A percentile compares a stretch with the other conserved stretches of the same genome.
These are phyloP conservation scores for Strobilomyces dryophilus DNA, from an alignment of 768 basidiomycete species.

Conservation along the genomic window DNA sequence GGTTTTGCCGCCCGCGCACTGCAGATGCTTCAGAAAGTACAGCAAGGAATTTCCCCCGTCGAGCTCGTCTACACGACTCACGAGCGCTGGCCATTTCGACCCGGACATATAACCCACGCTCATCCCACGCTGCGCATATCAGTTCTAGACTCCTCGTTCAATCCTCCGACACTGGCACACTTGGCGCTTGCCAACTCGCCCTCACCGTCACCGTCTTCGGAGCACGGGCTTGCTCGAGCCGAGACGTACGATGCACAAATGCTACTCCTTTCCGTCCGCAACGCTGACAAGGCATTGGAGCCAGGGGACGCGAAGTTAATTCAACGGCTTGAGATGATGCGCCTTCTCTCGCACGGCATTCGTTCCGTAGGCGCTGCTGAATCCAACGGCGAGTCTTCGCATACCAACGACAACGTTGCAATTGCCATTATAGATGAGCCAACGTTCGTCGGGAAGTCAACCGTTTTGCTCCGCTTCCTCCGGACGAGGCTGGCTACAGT, in stretches of 20 bases:
- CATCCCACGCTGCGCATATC: conserved; percentile 46
- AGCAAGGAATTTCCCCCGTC: conserved; percentile 41
- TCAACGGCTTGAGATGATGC: conserved; percentile 90
- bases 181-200: conserved; percentile 60
- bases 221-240: background rate
- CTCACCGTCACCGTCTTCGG: conserved; percentile 19
- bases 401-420: conserved; percentile 48
- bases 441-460: conserved; percentile 82
- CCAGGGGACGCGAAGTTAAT: conserved; percentile 65
- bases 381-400: background rate
- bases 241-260: conserved; percentile 65
- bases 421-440: conserved; percentile 85
- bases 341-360: conserved; percentile 53
- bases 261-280: conserved; percentile 77
- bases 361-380: background rate
- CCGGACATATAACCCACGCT: conserved; percentile 8
- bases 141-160: conserved; percentile 90
- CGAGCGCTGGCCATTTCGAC: conserved; percentile 59
- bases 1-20: conserved; percentile 21
- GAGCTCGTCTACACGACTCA: conserved; percentile 64
- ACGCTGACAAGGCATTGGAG: conserved; percentile 78
- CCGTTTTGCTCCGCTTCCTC: conserved; percentile 51
- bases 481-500: conserved; percentile 19
- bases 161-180: conserved; percentile 87
- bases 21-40: conserved; percentile 32